Evolutionary conservation across 1,139 yeast species (phyloP), one percentile per base, ranked within the genome.

Genomic region (Meyerozyma carpophila): DNA sequence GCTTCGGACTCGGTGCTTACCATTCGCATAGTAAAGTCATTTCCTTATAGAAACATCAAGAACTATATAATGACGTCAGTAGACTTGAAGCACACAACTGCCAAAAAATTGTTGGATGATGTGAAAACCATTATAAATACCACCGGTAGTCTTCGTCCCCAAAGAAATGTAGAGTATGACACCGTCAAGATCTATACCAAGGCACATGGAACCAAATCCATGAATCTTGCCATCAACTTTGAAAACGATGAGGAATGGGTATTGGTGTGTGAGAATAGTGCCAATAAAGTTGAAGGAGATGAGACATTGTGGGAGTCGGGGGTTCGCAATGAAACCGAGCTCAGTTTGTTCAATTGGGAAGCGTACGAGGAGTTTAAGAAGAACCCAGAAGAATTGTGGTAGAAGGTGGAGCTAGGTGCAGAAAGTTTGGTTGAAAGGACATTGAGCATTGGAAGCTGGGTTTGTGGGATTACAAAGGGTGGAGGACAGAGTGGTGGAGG

Each of bases 371-470:
- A 67, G 40, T 93, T 71, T 65, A 86, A 86, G 66, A 70, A 73
- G 39, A 84, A 90, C 53, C 98, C 98, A 0, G 90, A 82, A 55
- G 97, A 90, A 59, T 86, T 86, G 61, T 93, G 98, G 98, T 83
- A 64, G 55, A 41, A 14, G 20, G 20, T 6, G 10, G 20, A 8
- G 5, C 10, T 4, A n/a, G 14, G 5, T 13, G 21, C 8, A 31
- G 20, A 31, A 31, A 3, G n/a, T 9, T 27, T 10, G n/a, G 3
- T 27, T 10, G n/a, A 3, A 27, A 4, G 29, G 29, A 3, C 9
- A 27, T 10, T 27, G 29, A n/a, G n/a, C n/a, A n/a, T n/a, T n/a
- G n/a, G n/a, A n/a, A n/a, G n/a, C n/a, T n/a, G n/a, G n/a, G n/a
- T n/a, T n/a, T n/a, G n/a, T n/a, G n/a, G n/a, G n/a, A n/a, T n/a